phyloP scores from a whole-genome alignment of 2,329 filamentous ascomycete genomes.

The Allantophomopsis cytisporea region DNA sequence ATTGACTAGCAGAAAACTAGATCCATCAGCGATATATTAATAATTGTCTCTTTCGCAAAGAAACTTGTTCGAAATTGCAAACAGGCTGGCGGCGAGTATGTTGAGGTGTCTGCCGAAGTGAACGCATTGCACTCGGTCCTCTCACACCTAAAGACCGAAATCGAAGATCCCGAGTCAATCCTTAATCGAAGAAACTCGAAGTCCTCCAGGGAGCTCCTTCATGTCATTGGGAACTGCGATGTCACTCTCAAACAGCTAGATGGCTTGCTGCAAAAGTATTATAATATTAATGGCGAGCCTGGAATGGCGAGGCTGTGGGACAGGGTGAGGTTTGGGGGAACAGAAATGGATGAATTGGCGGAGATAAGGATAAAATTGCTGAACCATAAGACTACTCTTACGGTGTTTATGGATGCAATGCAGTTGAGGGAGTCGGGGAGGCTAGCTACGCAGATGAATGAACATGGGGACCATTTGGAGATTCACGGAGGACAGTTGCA shows the following conservation, averaged over 20 bases:
- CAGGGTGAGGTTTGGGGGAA: slow-evolving; percentile 13
- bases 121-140: slow-evolving; percentile 39
- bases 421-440: slow-evolving; percentile 35
- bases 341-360: slow-evolving; percentile 18
- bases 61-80: slow-evolving; percentile 37
- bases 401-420: slow-evolving; percentile 42
- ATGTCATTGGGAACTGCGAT: slow-evolving; percentile 40
- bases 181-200: slow-evolving; percentile 30
- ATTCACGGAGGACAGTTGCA: slow-evolving; percentile 31
- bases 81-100: slow-evolving; percentile 30
- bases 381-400: slow-evolving; percentile 36
- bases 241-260: slow-evolving; percentile 40
- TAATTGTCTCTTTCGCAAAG: slow-evolving; percentile 36
- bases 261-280: slow-evolving; percentile 33
- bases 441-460: slow-evolving; percentile 15
- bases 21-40: slow-evolving; percentile 26
- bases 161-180: slow-evolving; percentile 39
- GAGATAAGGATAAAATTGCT: slow-evolving; percentile 26
- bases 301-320: slow-evolving; percentile 11
- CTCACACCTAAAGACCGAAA: slow-evolving; percentile 42
- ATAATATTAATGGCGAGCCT: slow-evolving; percentile 9
- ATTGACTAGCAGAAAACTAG: neutral
- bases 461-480: slow-evolving; percentile 14
- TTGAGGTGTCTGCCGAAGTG: slow-evolving; percentile 33
- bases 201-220: slow-evolving; percentile 33